Evolutionary conservation across 352 stramenopile species (phyloP), one percentile per base, ranked within the genome.

Genomic region (Pythium aphanidermatum): DNA sequence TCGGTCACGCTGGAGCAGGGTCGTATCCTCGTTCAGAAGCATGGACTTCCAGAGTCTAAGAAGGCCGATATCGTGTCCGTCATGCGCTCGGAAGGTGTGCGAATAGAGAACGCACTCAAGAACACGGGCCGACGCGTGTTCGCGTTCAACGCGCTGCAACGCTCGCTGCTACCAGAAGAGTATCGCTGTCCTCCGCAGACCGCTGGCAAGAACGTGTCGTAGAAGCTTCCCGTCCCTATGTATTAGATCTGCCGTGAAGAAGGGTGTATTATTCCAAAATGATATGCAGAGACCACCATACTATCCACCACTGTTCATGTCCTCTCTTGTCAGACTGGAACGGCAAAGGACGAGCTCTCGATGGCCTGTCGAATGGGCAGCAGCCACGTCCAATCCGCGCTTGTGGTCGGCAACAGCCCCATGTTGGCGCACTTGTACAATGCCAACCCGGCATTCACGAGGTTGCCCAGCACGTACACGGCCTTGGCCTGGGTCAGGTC

Each of bases 1-100:
- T 96, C 96, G 9, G 86, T 98, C 30, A 98, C 94, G 29, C 85
- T 97, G 32, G 96, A 98, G 55, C 86, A 98, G 55, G 86, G 78
- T 7, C 78, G 81, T 25, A 91, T 92, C 59, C 62, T 92, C 3
- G 78, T 90, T n/a, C 64, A 88, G 48, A 65, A 86, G 27, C 81
- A 92, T 47, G 62, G 70, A 0, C 49, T 92, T 3, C 78, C 76
- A 0, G 74, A 86, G 37, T 36, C 70, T 16, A 89, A 89, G 73
- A 86, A 85, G 45, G 58, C 76, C 0, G 74, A 61, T 2, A 90
- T 91, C 46, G 77, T 91, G 19, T 70, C 74, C 12, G 81, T 89
- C 30, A 92, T 92, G 81, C 78, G 81, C 0, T 83, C 78, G 8
- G 74, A 93, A 27, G 82, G 82, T 27, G 79, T 91, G 39, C 76